These are phyloP conservation scores for Thalia dealbata DNA, from an alignment of 176 grass and related monocot species.

Conservation along the genomic window DNA sequence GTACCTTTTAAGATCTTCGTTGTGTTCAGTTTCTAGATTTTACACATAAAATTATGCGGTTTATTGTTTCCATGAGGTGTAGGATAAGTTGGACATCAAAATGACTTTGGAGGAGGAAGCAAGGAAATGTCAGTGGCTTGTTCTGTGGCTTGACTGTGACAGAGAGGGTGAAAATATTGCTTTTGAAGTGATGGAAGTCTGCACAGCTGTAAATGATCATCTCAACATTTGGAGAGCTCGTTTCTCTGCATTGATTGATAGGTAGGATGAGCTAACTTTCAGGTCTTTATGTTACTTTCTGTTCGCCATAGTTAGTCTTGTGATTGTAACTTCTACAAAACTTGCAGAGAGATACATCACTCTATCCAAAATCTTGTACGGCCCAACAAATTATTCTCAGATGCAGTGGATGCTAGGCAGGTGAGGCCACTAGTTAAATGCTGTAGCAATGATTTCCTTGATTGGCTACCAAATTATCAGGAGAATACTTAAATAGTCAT, in stretches of 20 bases:
- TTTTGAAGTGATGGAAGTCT: constrained; percentile 85
- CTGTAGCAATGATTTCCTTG: too few relatives aligned
- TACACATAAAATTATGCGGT: constrained; percentile 7
- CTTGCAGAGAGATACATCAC: constrained; percentile 78
- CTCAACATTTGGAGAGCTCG: constrained; percentile 89
- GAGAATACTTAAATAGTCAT: neutral
- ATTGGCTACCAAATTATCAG: neutral
- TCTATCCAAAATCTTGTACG: constrained; percentile 75
- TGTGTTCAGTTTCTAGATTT: neutral
- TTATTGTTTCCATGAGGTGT: constrained; percentile 25
- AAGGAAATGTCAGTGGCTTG: constrained; percentile 79
- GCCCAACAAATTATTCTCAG: constrained; percentile 87
- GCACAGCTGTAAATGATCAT: constrained; percentile 41
- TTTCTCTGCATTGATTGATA: constrained; percentile 91
- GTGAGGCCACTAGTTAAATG: constrained; percentile 7
- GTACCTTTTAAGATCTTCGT: neutral
- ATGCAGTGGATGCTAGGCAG: constrained; percentile 94
- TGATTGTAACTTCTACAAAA: constrained; percentile 19
- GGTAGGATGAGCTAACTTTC: constrained; percentile 30
- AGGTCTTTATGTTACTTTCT: neutral
- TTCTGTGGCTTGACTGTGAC: constrained; percentile 96
- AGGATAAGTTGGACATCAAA: constrained; percentile 89
- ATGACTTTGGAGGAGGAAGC: constrained; percentile 88
- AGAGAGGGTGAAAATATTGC: constrained; percentile 99
- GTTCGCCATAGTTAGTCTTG: constrained; percentile 4